Evolutionary conservation across 768 basidiomycete species (phyloP).

Genomic region (Pleurotus tuber-regium): DNA sequence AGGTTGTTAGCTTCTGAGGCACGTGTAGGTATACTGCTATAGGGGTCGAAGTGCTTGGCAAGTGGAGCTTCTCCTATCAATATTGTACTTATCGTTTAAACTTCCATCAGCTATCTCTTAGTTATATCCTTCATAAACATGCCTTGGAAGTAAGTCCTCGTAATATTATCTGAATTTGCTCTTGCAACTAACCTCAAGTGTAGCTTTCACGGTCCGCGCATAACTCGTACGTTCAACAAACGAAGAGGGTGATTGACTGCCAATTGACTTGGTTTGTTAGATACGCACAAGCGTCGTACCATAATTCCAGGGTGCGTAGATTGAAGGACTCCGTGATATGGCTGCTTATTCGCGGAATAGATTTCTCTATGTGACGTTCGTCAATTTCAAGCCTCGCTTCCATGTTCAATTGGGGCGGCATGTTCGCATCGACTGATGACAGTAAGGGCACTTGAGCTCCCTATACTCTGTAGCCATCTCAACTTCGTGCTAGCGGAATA

Average conservation of each 20-base stretch:
- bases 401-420: slow-evolving; percentile 30
- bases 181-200: background rate
- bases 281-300: slow-evolving; percentile 26
- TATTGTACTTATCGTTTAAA: too few species aligned
- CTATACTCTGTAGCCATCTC: too few species aligned
- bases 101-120: background rate
- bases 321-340: too few species aligned
- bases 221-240: slow-evolving; percentile 18
- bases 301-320: slow-evolving; percentile 30
- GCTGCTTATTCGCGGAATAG: too few species aligned
- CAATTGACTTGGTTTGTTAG: slow-evolving; percentile 14
- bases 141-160: background rate
- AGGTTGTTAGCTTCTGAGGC: background rate
- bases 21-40: too few species aligned
- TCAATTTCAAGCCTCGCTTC: slow-evolving; percentile 27
- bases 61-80: too few species aligned
- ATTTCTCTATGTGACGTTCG: slow-evolving; percentile 34
- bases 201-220: slow-evolving; percentile 25
- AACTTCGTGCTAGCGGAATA: too few species aligned
- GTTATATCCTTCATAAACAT: background rate
- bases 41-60: too few species aligned
- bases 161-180: background rate
- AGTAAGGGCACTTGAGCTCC: too few species aligned
- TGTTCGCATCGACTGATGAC: slow-evolving; percentile 25
- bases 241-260: too few species aligned